phyloP scores from a whole-genome alignment of 805 yeast genomes.

The Yamadazyma paraphyllophila region DNA sequence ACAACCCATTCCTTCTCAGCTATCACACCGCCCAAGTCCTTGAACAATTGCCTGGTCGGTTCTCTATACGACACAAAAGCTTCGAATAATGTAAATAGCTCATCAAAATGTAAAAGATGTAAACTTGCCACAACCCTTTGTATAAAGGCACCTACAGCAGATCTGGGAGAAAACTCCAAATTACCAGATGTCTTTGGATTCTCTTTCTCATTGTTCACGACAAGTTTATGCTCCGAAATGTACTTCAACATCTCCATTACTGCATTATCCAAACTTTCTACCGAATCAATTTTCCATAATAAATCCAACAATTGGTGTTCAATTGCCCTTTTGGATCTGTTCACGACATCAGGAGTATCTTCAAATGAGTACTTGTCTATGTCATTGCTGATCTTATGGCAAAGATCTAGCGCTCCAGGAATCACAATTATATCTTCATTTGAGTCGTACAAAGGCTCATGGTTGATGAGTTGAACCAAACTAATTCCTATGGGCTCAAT shows the following conservation, averaged over 20 bases:
- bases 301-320: constrained; percentile 11
- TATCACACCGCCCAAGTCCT: constrained; percentile 13
- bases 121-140: constrained; percentile 31
- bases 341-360: background rate
- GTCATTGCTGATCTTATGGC: constrained; percentile 17
- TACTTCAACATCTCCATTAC: constrained; percentile 6
- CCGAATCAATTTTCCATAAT: constrained; percentile 47
- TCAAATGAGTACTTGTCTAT: constrained; percentile 3
- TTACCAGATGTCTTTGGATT: background rate
- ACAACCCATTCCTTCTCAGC: background rate
- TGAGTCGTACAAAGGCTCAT: constrained; percentile 27
- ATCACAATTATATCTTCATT: constrained; percentile 21
- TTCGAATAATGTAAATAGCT: constrained; percentile 28
- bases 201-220: background rate
- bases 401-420: constrained; percentile 33
- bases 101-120: constrained; percentile 37
- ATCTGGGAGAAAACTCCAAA: constrained; percentile 17
- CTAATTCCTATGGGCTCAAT: constrained; percentile 18
- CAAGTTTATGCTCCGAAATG: background rate
- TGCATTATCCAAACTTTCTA: constrained; percentile 43
- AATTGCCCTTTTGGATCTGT: constrained; percentile 1
- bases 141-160: constrained; percentile 32
- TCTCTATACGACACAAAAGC: constrained; percentile 37
- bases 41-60: constrained; percentile 21
- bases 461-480: constrained; percentile 43